These are phyloP conservation scores for Saccharomyces pastorianus DNA, from an alignment of 1,139 yeast genomes.

Conservation along the genomic window DNA sequence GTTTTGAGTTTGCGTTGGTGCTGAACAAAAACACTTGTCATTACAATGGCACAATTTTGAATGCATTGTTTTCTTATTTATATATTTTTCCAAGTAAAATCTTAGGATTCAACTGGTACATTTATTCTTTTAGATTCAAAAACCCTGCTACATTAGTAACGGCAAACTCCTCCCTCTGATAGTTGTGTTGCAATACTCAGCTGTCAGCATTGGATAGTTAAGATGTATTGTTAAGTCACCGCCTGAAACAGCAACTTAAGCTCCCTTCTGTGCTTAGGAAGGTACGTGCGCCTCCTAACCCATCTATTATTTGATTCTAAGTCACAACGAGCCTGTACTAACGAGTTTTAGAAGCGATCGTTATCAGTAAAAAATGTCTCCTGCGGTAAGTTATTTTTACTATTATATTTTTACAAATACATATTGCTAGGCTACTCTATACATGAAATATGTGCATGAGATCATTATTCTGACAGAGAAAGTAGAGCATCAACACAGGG, in stretches of 20 bases:
- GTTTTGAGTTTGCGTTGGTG: neutral
- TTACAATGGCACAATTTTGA: neutral
- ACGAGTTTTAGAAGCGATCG: neutral
- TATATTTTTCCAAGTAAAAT: neutral
- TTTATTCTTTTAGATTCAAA: no score
- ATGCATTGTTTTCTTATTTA: neutral
- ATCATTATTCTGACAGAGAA: slow-evolving; percentile 22
- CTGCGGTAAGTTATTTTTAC: neutral
- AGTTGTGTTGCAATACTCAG: neutral
- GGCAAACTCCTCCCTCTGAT: neutral
- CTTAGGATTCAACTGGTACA: neutral
- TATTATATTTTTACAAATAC: neutral
- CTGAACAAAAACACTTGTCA: neutral
- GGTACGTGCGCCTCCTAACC: no score
- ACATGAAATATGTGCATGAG: slow-evolving; percentile 10
- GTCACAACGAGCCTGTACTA: no score
- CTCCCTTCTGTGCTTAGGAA: no score
- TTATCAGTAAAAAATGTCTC: no score
- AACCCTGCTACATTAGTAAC: no score
- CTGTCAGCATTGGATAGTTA: neutral
- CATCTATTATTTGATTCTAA: no score
- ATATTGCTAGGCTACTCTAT: neutral
- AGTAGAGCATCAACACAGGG: slow-evolving; percentile 63
- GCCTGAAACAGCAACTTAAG: no score
- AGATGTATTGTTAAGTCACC: no score